Percentiles rank a stretch among this genome's conserved stretches.
Evolutionary conservation across 179 eudicot genomes (phyloP).

Genomic region (Beta macrorhiza): DNA sequence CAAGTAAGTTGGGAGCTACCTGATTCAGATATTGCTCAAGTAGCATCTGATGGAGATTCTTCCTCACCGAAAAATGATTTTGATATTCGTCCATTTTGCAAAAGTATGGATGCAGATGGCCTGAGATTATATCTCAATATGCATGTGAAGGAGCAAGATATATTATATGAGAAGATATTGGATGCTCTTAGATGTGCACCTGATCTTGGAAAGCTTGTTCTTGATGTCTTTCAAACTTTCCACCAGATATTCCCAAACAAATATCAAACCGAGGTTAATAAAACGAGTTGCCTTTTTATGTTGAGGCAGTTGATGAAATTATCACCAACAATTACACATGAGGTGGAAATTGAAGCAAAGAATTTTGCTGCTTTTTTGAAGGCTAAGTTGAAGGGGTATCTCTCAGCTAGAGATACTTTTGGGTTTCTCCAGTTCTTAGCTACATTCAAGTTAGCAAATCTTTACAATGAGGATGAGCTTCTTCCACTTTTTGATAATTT

Average conservation of each 20-base stretch:
- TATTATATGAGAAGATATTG: constrained; percentile 3
- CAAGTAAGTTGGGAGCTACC: neutral
- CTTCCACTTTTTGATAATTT: neutral
- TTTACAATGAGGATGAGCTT: constrained; percentile 7
- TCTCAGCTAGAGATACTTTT: neutral
- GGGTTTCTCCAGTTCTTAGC: constrained; percentile 19
- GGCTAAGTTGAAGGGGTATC: neutral
- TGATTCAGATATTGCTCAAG: neutral
- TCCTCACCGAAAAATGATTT: neutral
- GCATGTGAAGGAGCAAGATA: constrained; percentile 11
- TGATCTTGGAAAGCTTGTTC: constrained; percentile 42
- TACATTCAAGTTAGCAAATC: constrained; percentile 8
- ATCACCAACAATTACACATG: constrained; percentile 6
- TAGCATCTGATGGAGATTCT: neutral
- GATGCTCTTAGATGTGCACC: constrained; percentile 26
- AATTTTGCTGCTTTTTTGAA: constrained; percentile 13
- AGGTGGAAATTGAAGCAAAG: constrained; percentile 22
- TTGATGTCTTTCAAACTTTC: constrained; percentile 27
- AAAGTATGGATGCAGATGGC: constrained; percentile 23
- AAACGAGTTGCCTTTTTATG: constrained; percentile 17
- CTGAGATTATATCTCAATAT: constrained; percentile 15
- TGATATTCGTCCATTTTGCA: constrained; percentile 16
- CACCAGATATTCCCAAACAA: neutral
- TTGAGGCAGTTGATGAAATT: constrained; percentile 23
- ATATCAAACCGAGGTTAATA: neutral